Conservation (phyloP, 805 yeast species). For the Starmerella bombicola region DNA sequence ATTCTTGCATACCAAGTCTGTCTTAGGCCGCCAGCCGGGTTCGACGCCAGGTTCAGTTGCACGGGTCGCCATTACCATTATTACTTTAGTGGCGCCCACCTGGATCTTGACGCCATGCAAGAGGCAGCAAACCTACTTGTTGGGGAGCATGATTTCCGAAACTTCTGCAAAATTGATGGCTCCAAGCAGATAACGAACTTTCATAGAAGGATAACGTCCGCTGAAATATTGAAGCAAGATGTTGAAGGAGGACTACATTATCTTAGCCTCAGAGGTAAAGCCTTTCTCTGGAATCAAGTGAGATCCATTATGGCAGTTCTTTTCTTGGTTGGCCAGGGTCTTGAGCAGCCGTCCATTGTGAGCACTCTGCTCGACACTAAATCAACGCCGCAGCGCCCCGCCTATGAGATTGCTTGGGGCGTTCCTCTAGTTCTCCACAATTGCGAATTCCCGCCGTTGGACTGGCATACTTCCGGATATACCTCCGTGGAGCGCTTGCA, state of each 20-base stretch:
- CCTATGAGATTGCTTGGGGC: conserved; percentile 81
- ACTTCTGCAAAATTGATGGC: conserved; percentile 89
- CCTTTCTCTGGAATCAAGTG: conserved; percentile 96
- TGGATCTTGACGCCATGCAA: conserved; percentile 57
- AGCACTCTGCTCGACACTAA: conserved; percentile 46
- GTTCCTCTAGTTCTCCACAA: conserved; percentile 77
- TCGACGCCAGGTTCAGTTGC: conserved; percentile 92
- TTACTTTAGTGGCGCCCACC: conserved; percentile 38
- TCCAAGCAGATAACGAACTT: conserved; percentile 81
- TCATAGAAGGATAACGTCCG: conserved; percentile 45
- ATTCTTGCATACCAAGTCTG: conserved; percentile 73
- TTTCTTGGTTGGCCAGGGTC: conserved; percentile 65
- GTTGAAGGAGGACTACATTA: conserved; percentile 34
- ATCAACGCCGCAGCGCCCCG: conserved; percentile 53
- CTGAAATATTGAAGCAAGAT: conserved; percentile 35
- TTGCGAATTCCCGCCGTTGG: conserved; percentile 60
- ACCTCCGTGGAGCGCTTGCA: conserved; percentile 20
- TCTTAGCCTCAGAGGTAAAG: conserved; percentile 72
- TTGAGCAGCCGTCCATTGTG: conserved; percentile 51
- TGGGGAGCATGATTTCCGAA: conserved; percentile 84
- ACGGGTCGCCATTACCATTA: conserved; percentile 75
- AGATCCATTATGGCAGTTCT: conserved; percentile 85
- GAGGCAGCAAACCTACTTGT: conserved; percentile 48
- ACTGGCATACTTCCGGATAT: conserved; percentile 39
- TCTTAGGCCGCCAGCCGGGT: conserved; percentile 65